phyloP scores from a whole-genome alignment of 495 filamentous ascomycete genomes.

The Podospora pseudoanserina region DNA sequence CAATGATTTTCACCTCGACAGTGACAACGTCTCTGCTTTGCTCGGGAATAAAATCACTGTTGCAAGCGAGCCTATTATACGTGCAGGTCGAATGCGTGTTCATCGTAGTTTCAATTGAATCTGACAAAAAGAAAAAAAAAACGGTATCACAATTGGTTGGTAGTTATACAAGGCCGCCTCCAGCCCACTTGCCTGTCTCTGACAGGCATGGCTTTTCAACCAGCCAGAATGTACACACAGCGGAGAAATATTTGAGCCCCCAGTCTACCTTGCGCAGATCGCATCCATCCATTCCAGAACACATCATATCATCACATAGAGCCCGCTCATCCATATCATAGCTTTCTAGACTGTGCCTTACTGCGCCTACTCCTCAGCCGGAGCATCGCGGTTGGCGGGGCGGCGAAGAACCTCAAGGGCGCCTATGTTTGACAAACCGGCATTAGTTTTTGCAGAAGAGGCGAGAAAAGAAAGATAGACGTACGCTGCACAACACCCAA shows the following conservation, averaged over 20 bases:
- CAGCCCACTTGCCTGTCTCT: neutral
- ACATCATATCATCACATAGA: neutral
- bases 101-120: neutral
- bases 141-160: constrained; percentile 8
- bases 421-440: constrained; percentile 33
- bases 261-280: constrained; percentile 31
- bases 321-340: neutral
- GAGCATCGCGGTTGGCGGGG: neutral
- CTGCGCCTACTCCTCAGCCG: neutral
- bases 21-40: too few species aligned
- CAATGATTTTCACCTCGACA: neutral
- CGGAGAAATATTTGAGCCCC: neutral
- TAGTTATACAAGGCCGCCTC: constrained; percentile 7
- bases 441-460: neutral
- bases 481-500: constrained; percentile 72
- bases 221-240: neutral
- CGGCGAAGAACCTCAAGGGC: constrained; percentile 43
- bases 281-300: neutral
- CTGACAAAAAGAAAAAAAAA: neutral
- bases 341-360: neutral
- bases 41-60: too few species aligned
- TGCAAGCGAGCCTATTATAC: too few species aligned
- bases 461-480: constrained; percentile 27
- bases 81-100: neutral
- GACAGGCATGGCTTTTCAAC: neutral